Percentiles rank a stretch among this genome's conserved stretches.
phyloP scores from a whole-genome alignment of 1,284 basidiomycete genomes.

The Tremellales sp. region DNA sequence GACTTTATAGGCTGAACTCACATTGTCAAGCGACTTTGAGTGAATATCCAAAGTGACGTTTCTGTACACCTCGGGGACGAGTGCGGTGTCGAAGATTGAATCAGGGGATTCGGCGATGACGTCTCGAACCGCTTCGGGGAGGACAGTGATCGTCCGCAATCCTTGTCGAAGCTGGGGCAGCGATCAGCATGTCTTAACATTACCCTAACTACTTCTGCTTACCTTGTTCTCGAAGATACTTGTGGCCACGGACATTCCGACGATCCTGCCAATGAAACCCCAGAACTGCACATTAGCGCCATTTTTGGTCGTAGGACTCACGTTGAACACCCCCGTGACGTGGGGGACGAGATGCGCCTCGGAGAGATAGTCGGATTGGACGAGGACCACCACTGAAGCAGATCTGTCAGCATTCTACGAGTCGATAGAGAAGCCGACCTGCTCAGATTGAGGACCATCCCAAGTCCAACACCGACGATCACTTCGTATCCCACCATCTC shows the following conservation, averaged over 20 bases:
- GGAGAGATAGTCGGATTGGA: constrained; percentile 20
- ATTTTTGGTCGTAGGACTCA: constrained; percentile 4
- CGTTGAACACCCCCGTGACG: constrained; percentile 25
- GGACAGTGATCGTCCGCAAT: constrained; percentile 3
- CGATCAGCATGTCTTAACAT: background rate
- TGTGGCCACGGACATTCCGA: constrained; percentile 26
- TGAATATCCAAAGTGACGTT: constrained; percentile 15
- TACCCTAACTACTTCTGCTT: background rate
- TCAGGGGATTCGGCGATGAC: constrained; percentile 12
- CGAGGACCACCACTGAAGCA: constrained; percentile 18
- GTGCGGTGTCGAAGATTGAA: constrained; percentile 15
- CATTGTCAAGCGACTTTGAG: constrained; percentile 17
- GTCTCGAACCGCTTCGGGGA: constrained; percentile 1
- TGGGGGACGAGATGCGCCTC: constrained; percentile 19
- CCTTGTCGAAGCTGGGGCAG: constrained; percentile 9
- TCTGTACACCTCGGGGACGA: constrained; percentile 2
- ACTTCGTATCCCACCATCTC: constrained; percentile 23
- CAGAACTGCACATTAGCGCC: constrained; percentile 12
- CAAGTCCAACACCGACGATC: constrained; percentile 22
- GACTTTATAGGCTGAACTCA: background rate
- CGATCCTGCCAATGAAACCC: constrained; percentile 27
- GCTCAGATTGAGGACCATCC: constrained; percentile 22
- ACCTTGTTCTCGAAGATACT: constrained; percentile 32
- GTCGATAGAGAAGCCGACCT: background rate
- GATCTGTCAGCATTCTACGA: background rate